These are phyloP conservation scores for Populus hybrid DNA, from an alignment of 441 rosid genomes.

Conservation along the genomic window DNA sequence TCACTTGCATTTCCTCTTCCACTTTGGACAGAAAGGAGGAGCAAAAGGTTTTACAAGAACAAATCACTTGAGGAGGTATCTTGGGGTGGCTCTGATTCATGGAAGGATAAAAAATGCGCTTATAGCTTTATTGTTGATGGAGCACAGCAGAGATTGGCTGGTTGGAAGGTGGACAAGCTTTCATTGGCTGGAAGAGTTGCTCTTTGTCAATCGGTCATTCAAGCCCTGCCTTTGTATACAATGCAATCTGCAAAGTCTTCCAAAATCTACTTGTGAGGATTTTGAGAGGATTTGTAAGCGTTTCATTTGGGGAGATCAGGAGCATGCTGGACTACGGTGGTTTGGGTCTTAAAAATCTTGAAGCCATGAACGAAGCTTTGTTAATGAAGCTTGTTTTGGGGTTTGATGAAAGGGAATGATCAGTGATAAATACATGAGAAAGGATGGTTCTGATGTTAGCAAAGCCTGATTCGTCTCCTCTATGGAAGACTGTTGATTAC, in stretches of 20 bases:
- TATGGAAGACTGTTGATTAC: not conserved
- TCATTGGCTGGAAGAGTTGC: not conserved
- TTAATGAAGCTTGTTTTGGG: not conserved
- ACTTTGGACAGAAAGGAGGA: too few relatives aligned
- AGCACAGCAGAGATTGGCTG: conserved; percentile 4
- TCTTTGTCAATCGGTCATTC: not conserved
- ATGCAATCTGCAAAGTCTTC: too few relatives aligned
- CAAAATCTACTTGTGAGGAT: too few relatives aligned
- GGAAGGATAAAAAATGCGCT: too few relatives aligned
- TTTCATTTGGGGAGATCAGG: not conserved
- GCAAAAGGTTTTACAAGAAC: too few relatives aligned
- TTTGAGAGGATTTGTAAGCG: not conserved
- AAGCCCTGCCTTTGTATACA: not conserved
- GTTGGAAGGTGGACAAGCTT: not conserved
- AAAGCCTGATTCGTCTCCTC: not conserved
- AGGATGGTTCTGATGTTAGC: not conserved
- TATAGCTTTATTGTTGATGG: too few relatives aligned
- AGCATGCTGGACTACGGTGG: not conserved
- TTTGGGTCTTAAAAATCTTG: not conserved
- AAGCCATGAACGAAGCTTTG: not conserved
- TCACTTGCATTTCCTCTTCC: too few relatives aligned
- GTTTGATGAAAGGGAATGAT: not conserved
- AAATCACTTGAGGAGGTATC: too few relatives aligned
- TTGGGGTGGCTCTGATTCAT: too few relatives aligned
- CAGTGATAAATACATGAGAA: not conserved